Conservation (phyloP, 371 early-diverging fungal species). For the Haplosporangium sp. region DNA sequence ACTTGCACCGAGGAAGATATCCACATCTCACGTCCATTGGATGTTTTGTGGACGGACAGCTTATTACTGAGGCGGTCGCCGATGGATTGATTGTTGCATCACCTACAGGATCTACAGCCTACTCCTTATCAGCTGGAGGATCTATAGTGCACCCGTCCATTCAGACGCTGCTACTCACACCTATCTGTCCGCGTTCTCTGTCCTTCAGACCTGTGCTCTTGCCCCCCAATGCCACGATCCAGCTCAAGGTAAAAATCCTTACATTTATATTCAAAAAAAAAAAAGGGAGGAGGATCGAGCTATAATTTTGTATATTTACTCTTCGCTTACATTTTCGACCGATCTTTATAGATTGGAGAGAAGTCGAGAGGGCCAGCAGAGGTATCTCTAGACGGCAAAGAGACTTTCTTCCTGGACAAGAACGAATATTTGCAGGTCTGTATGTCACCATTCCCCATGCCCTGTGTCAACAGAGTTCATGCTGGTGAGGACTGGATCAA, state of each 20-base stretch:
- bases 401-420: conserved; percentile 72
- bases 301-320: neutral
- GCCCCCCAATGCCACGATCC: conserved; percentile 78
- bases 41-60: conserved; percentile 81
- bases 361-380: conserved; percentile 72
- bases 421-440: conserved; percentile 77
- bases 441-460: conserved; percentile 83
- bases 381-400: conserved; percentile 80
- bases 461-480: conserved; percentile 77
- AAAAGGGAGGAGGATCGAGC: neutral
- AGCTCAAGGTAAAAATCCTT: conserved; percentile 62
- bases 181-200: conserved; percentile 95
- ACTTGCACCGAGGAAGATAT: conserved; percentile 86
- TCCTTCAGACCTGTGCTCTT: conserved; percentile 93
- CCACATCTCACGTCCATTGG: conserved; percentile 86
- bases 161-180: conserved; percentile 88
- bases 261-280: no score
- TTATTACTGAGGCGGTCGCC: conserved; percentile 89
- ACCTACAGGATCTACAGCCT: conserved; percentile 96
- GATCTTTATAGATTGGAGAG: conserved; percentile 64
- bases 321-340: conserved; percentile 13
- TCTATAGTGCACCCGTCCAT: conserved; percentile 96
- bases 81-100: conserved; percentile 85
- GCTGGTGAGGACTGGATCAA: conserved; percentile 79
- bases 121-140: conserved; percentile 92